Base-by-base conservation (phyloP, 192 early-diverging fungal genomes). In the Backusella sp. region DNA sequence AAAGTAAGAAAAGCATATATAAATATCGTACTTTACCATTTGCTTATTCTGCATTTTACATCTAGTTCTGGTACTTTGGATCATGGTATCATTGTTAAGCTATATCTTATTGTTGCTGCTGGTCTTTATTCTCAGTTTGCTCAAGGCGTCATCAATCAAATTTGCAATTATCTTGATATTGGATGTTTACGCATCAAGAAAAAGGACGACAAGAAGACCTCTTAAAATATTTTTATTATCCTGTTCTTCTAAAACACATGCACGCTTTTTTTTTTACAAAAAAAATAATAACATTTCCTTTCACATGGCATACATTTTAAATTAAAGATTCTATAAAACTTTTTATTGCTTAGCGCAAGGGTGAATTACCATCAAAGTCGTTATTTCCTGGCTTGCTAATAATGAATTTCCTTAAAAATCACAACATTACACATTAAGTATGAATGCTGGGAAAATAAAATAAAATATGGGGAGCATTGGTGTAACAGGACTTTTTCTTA, bases 141-240 rank as follows among this genome's bases (percentile, higher is more conserved):
- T 1, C 78, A 87, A 23, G 83, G 82, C 68, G 92, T 94, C 68
- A 89, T 94, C 66, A 85, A 90, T 70, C 88, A 92, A 52, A 87
- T 94, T 30, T 94, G 93, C 79, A 72, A 83, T 28, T 91, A 89
- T 78, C 86, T 94, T 68, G 92, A 94, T 70, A 94, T 94, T 73
- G 90, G 90, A 77, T 94, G 93, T 72, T 84, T 94, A 49, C 90
- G 89, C 42, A 94, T 94, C 80, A 94, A 94, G 82, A 87, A 91
- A 77, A 88, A 88, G 80, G 56, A 62, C 28, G 26, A 62, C 21
- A 26, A 23, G 26, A 62, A 62, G 23, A 62, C 56, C 8, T 62
- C 56, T 23, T 62, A 1, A 62, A 28, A 28, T 28, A 62, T 28
- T 11, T 1, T 23, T 23, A 56, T 23, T 9, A 59, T 26, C 15